Conservation (phyloP, 768 basidiomycete genomes). For the Xanthoconium purpureum region DNA sequence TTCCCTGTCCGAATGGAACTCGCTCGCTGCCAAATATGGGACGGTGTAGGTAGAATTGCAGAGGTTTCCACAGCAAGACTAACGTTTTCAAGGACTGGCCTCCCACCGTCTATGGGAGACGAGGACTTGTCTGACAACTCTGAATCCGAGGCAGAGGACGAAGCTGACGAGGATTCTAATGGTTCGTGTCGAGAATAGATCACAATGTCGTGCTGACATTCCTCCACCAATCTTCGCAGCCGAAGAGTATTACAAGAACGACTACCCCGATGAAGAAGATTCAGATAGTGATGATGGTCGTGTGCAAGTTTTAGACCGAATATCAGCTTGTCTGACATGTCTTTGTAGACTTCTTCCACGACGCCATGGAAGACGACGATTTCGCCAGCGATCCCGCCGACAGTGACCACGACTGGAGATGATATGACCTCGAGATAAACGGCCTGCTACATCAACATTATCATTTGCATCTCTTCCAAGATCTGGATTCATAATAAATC, state of each 20-base stretch:
- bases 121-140: slow-evolving; percentile 56
- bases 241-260: slow-evolving; percentile 82
- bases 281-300: slow-evolving; percentile 41
- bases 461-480: slow-evolving; percentile 18
- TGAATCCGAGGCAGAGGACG: slow-evolving; percentile 66
- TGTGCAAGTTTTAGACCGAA: slow-evolving; percentile 13
- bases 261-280: slow-evolving; percentile 74
- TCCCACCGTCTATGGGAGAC: slow-evolving; percentile 56
- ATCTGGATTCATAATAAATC: slow-evolving; percentile 19
- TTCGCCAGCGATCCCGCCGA: slow-evolving; percentile 29
- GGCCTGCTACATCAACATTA: slow-evolving; percentile 8
- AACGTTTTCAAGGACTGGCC: slow-evolving; percentile 48
- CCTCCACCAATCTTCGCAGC: slow-evolving; percentile 37
- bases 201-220: not conserved
- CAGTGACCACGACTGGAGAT: slow-evolving; percentile 35
- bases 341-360: slow-evolving; percentile 55
- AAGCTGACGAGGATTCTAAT: slow-evolving; percentile 83
- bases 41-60: slow-evolving; percentile 50
- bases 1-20: slow-evolving; percentile 58
- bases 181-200: slow-evolving; percentile 39
- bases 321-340: not conserved
- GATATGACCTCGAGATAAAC: slow-evolving; percentile 7
- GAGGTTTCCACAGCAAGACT: not conserved
- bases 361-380: slow-evolving; percentile 50
- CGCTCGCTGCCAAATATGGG: slow-evolving; percentile 52